A percentile compares a stretch with the other conserved stretches of the same genome.
Evolutionary conservation across 768 basidiomycete genomes (phyloP).

Genomic region (Amanita fuliginea): DNA sequence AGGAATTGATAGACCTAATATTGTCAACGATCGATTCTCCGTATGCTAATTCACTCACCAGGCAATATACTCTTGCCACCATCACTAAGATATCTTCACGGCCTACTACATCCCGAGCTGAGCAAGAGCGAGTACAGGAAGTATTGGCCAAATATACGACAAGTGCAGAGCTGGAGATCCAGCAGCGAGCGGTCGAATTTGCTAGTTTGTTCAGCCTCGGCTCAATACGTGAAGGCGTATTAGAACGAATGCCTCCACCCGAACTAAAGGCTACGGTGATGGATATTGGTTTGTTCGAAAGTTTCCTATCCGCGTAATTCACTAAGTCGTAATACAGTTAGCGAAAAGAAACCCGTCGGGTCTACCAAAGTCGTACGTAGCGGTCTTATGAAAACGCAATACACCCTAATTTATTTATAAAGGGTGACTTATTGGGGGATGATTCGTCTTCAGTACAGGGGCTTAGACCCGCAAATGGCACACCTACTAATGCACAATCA

Average conservation of each 20-base stretch:
- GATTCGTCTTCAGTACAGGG: slow-evolving; percentile 39
- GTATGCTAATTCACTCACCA: slow-evolving; percentile 82
- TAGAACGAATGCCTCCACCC: slow-evolving; percentile 98
- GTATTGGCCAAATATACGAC: slow-evolving; percentile 75
- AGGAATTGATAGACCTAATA: slow-evolving; percentile 78
- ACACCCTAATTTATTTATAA: slow-evolving; percentile 8
- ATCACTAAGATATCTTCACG: slow-evolving; percentile 87
- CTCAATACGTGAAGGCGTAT: slow-evolving; percentile 69
- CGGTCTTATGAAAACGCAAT: slow-evolving; percentile 9
- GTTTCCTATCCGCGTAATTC: not conserved
- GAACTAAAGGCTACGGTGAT: slow-evolving; percentile 96
- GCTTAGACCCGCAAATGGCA: slow-evolving; percentile 22
- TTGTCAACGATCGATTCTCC: slow-evolving; percentile 86
- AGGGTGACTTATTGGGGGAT: slow-evolving; percentile 76
- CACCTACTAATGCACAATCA: slow-evolving; percentile 34
- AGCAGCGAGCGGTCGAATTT: slow-evolving; percentile 95
- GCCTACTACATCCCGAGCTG: slow-evolving; percentile 46
- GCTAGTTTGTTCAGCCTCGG: slow-evolving; percentile 73
- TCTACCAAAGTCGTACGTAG: slow-evolving; percentile 74
- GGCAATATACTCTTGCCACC: slow-evolving; percentile 86
- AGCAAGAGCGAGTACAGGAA: slow-evolving; percentile 72
- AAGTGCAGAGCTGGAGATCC: slow-evolving; percentile 87
- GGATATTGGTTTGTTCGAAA: slow-evolving; percentile 59
- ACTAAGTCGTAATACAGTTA: slow-evolving; percentile 40
- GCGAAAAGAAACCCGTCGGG: slow-evolving; percentile 94